Conservation (phyloP, 345 rosid species). For the Euphorbia lathyris region DNA sequence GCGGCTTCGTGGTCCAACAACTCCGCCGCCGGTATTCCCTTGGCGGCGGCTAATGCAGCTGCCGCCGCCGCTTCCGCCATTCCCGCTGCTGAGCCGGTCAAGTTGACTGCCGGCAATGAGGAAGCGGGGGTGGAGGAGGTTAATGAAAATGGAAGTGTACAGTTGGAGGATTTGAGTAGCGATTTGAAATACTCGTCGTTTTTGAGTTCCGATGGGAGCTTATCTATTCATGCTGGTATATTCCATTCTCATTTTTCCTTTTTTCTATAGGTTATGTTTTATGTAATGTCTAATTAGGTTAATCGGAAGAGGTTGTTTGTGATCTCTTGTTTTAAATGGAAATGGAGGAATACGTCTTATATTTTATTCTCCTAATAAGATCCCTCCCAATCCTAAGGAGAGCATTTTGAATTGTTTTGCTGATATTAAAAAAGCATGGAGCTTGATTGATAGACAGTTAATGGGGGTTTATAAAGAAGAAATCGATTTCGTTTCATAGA, state of each 20-base stretch:
- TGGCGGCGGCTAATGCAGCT: conserved; percentile 48
- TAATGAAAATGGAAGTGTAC: conserved; percentile 29
- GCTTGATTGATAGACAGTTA: too few relatives aligned
- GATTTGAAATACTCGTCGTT: conserved; percentile 40
- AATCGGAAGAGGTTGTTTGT: too few relatives aligned
- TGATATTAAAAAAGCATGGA: too few relatives aligned
- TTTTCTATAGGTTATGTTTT: neutral
- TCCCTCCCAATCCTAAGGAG: too few relatives aligned
- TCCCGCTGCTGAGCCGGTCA: conserved; percentile 42
- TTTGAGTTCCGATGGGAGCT: conserved; percentile 83
- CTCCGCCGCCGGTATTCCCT: conserved; percentile 36
- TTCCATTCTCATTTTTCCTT: neutral
- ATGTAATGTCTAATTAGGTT: neutral
- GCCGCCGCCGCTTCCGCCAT: conserved; percentile 43
- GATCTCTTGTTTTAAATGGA: too few relatives aligned
- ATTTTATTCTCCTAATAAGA: too few relatives aligned
- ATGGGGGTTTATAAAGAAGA: too few relatives aligned
- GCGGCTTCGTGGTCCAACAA: conserved; percentile 95
- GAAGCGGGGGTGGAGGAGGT: conserved; percentile 27
- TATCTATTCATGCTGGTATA: conserved; percentile 90
- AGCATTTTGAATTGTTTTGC: too few relatives aligned
- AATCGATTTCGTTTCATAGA: too few relatives aligned
- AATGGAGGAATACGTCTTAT: too few relatives aligned
- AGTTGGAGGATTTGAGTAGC: conserved; percentile 38
- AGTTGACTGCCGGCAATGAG: conserved; percentile 32